Percentiles rank a stretch among this genome's conserved stretches.
Conservation (phyloP, 1,139 yeast genomes). For the Taiozyma sp. region DNA sequence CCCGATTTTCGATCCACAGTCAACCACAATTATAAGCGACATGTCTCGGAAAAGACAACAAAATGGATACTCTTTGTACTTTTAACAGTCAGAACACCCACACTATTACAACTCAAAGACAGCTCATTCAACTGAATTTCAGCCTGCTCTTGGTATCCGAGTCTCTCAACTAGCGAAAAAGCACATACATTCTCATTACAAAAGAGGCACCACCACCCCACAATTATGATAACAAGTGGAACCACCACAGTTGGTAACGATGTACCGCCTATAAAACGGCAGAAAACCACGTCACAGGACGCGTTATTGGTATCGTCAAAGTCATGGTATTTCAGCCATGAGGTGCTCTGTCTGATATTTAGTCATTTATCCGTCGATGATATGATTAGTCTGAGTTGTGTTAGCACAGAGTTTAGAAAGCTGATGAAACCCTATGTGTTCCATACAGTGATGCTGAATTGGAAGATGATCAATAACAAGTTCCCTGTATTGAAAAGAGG, state of each 20-base stretch:
- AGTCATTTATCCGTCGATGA: conserved; percentile 14
- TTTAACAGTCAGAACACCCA: neutral
- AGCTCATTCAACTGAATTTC: neutral
- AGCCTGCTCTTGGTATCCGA: neutral
- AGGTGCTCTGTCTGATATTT: conserved; percentile 10
- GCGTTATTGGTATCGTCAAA: neutral
- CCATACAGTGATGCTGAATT: conserved; percentile 17
- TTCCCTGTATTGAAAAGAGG: conserved; percentile 2
- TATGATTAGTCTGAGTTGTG: conserved; percentile 12
- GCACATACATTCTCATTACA: too few relatives aligned
- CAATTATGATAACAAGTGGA: neutral
- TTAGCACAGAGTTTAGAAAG: conserved; percentile 5
- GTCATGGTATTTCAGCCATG: conserved; percentile 9
- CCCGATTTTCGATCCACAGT: neutral
- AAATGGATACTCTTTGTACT: neutral
- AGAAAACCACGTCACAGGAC: neutral
- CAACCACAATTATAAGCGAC: neutral
- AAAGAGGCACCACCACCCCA: neutral
- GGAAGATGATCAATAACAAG: conserved; percentile 18
- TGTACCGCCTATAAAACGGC: neutral
- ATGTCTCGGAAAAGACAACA: neutral
- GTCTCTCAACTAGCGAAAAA: neutral
- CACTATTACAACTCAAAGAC: neutral
- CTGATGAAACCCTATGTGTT: conserved; percentile 25
- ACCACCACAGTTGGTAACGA: neutral